Evolutionary conservation across 352 stramenopile species (phyloP), one percentile per base, ranked within the genome.

Genomic region (Pythium dissotocum): DNA sequence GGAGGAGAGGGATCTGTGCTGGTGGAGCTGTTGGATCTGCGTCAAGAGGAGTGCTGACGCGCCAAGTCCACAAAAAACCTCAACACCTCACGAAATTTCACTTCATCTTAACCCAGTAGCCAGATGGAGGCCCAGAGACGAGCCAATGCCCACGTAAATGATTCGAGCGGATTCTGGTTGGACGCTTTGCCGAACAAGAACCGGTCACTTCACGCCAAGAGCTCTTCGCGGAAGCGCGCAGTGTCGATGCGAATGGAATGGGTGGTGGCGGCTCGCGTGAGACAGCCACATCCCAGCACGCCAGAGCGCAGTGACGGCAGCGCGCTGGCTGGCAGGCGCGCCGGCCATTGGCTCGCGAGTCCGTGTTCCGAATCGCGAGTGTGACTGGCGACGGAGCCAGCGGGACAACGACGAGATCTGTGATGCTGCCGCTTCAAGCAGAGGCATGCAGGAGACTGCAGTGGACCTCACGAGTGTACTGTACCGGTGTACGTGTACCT

Each of bases 101-200:
- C 40, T 49, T 49, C 40, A 49, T 49, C 40, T 49, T 49, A 49
- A 49, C 40, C 40, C 40, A 49, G 40, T 49, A 24, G 40, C 18
- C 40, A 49, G 40, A n/a, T 49, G 40, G 40, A 24, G 14, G 40
- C 0, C 13, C 14, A 49, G 16, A 49, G 40, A 49, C 13, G 18
- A 24, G 40, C 40, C 40, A 8, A 4, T 12, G 12, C 40, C 40
- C 40, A 49, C 40, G 40, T 49, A 49, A 49, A 49, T 49, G 40
- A 49, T 49, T 49, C 40, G 40, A 44, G 38, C 14, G 9, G 38
- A 44, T 12, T 44, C 10, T 44, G 38, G 38, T 44, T 44, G 38
- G 38, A 44, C 38, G 38, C 38, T 44, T 44, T 16, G 38, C 7
- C 6, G 38, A 18, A 10, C 38, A 44, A 13, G 38, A 49, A 49